Evolutionary conservation across 441 rosid genomes (phyloP), one percentile per base, ranked within the genome.

Genomic region (Gossypium schwendimanii): DNA sequence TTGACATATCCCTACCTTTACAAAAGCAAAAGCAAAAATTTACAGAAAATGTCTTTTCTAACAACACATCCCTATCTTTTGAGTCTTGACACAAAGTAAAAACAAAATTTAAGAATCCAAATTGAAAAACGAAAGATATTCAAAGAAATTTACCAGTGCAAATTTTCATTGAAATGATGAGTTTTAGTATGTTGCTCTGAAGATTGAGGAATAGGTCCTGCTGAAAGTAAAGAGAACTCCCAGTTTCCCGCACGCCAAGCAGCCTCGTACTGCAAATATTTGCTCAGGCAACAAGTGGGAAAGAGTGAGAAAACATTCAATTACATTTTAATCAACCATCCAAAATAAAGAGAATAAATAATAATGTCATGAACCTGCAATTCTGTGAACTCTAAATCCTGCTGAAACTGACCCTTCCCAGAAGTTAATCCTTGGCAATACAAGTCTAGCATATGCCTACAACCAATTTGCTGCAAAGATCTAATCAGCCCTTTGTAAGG

Each of bases 171-270:
- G 85, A 89, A 95, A 80, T 81, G 84, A 73, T 79, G 82, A 78
- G 67, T 80, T 81, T 81, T 87, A 65, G 83, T 67, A 70, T 79
- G 78, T 79, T 83, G 85, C 79, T 75, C 65, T 70, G 88, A 75
- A 70, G 86, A 78, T 74, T 83, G 70, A 63, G 81, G 80, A 77
- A 77, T 81, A 74, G 83, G 81, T 81, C 79, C 88, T 47, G 79
- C 73, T 80, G 65, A 80, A 77, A 85, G 87, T 62, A 88, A 81
- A 80, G 97, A 87, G 73, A 93, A 95, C 85, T 95, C 99, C 98
- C 99, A 95, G 73, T 93, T 93, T 73, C 94, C 98, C 36, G 96
- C 87, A 80, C 89, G 97, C 98, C 99, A 95, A 73, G 99, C 98
- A 84, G 99, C 96, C 82, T 93, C 97, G 70, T 88, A 93, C 99